phyloP scores from a whole-genome alignment of 305 asterid species.

The Nicotiana rustica region DNA sequence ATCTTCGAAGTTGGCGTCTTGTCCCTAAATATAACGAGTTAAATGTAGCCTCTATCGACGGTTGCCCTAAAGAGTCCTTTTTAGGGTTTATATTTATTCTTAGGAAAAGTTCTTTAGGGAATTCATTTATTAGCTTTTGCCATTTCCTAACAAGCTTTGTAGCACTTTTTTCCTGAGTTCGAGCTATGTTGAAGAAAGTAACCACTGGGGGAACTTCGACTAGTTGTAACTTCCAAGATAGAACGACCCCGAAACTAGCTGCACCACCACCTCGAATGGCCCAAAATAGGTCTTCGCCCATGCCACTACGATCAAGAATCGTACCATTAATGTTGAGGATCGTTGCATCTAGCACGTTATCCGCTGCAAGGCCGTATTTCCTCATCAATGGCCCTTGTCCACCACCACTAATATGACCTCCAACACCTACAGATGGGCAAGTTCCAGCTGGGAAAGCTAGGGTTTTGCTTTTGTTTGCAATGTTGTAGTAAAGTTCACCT shows the following conservation, averaged over 20 bases:
- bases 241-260: conserved; percentile 47
- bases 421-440: conserved; percentile 46
- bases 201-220: conserved; percentile 46
- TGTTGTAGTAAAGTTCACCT: conserved; percentile 47
- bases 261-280: conserved; percentile 53
- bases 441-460: conserved; percentile 47
- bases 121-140: conserved; percentile 39
- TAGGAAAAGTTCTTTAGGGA: conserved; percentile 41
- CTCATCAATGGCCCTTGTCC: conserved; percentile 50
- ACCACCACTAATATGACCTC: conserved; percentile 52
- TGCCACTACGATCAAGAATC: conserved; percentile 37
- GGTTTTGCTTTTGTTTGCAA: conserved; percentile 35
- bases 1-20: background rate
- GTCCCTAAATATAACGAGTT: conserved; percentile 38
- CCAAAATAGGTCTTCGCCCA: conserved; percentile 53
- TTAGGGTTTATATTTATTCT: conserved; percentile 37
- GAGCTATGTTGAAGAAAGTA: conserved; percentile 37
- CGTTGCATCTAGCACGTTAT: conserved; percentile 44
- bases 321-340: conserved; percentile 38
- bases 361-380: conserved; percentile 46
- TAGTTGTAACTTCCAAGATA: conserved; percentile 43
- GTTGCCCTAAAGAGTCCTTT: conserved; percentile 26
- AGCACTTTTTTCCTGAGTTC: conserved; percentile 42
- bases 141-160: conserved; percentile 39
- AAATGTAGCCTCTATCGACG: conserved; percentile 34